A percentile compares a stretch with the other conserved stretches of the same genome.
Evolutionary conservation across 1,284 basidiomycete genomes (phyloP).

Genomic region (Ustilago vetiveriae): DNA sequence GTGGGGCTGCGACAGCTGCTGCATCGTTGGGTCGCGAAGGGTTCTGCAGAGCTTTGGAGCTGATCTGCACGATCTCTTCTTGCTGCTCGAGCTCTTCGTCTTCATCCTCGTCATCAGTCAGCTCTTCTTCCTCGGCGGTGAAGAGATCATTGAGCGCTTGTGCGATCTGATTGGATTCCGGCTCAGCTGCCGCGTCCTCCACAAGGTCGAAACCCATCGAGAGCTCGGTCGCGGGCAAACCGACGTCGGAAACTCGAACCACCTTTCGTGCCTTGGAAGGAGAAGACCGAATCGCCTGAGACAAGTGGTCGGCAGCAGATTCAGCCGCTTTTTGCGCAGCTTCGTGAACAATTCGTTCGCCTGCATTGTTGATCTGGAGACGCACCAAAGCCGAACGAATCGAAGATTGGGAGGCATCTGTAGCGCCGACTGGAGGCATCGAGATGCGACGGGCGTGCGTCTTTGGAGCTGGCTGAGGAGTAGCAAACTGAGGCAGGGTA

Average conservation of each 20-base stretch:
- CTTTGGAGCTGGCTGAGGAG: slow-evolving; percentile 30
- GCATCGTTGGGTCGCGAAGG: slow-evolving; percentile 3
- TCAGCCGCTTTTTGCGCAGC: background rate
- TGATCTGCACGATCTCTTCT: slow-evolving; percentile 32
- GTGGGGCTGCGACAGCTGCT: background rate
- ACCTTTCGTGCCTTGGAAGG: slow-evolving; percentile 27
- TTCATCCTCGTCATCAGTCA: slow-evolving; percentile 44
- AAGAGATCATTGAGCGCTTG: slow-evolving; percentile 40
- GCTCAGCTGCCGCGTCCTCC: slow-evolving; percentile 12
- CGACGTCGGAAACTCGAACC: slow-evolving; percentile 36
- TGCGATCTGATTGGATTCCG: slow-evolving; percentile 21
- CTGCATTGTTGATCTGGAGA: slow-evolving; percentile 35
- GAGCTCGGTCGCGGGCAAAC: slow-evolving; percentile 32
- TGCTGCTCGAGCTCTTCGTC: slow-evolving; percentile 25
- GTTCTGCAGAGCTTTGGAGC: slow-evolving; percentile 9
- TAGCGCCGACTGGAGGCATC: slow-evolving; percentile 26
- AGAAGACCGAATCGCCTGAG: slow-evolving; percentile 8
- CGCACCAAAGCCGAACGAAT: slow-evolving; percentile 26
- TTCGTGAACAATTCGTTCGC: slow-evolving; percentile 31
- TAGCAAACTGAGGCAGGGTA: slow-evolving; percentile 26
- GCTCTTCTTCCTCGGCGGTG: slow-evolving; percentile 29
- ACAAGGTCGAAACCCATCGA: slow-evolving; percentile 41
- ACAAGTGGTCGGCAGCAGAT: background rate
- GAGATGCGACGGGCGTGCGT: slow-evolving; percentile 25
- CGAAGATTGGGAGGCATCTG: slow-evolving; percentile 21